Percentiles rank a stretch among this genome's conserved stretches.
These are phyloP conservation scores for Paramecium sexaurelia DNA, from an alignment of 73 alveolate species.

Conservation along the genomic window DNA sequence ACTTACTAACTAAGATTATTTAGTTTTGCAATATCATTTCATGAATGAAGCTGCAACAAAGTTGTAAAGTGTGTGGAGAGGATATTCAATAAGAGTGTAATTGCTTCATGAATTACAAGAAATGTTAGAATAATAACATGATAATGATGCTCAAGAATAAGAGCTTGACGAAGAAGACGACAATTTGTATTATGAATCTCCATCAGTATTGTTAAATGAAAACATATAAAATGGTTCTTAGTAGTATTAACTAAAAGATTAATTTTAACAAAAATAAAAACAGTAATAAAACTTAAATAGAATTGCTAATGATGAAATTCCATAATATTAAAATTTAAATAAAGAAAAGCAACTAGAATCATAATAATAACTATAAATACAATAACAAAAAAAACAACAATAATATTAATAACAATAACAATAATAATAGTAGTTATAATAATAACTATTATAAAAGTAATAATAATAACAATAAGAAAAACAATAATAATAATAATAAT, in stretches of 20 bases:
- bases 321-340: too few species aligned
- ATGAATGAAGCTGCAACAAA: slow-evolving; percentile 43
- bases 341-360: too few species aligned
- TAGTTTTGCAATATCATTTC: slow-evolving; percentile 2
- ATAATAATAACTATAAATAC: too few species aligned
- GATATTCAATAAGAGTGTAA: background rate
- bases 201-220: background rate
- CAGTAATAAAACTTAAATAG: too few species aligned
- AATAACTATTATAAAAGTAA: too few species aligned
- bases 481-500: background rate
- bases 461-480: too few species aligned
- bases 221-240: too few species aligned
- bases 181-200: background rate
- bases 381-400: too few species aligned
- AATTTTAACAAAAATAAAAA: too few species aligned
- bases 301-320: background rate
- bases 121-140: background rate
- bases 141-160: background rate
- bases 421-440: too few species aligned
- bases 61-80: slow-evolving; percentile 51
- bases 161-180: background rate
- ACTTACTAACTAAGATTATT: background rate
- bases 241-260: too few species aligned
- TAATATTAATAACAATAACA: background rate
- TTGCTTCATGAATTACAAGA: background rate